Percentiles rank a stretch among this genome's conserved stretches.
Conservation (phyloP, 169 alveolate species). For the Neospora caninum region DNA sequence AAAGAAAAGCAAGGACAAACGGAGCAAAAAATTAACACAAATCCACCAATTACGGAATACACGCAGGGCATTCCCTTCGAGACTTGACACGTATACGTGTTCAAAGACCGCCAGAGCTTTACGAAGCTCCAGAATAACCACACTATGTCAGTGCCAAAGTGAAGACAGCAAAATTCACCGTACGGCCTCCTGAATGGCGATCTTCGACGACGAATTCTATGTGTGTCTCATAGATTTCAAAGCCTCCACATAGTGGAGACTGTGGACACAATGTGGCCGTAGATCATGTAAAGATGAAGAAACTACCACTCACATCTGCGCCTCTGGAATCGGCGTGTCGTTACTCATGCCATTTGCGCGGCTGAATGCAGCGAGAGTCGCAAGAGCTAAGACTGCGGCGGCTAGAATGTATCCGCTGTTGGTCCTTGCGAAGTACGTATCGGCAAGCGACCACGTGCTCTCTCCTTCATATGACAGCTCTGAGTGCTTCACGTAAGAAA, state of each 20-base stretch:
- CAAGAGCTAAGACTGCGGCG: slow-evolving; percentile 36
- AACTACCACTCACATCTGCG: slow-evolving; percentile 27
- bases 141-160: background rate
- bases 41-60: background rate
- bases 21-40: background rate
- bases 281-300: too few species aligned
- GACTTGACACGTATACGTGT: too few species aligned
- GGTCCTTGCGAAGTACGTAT: slow-evolving; percentile 33
- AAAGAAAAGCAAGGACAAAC: background rate
- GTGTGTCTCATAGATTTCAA: too few species aligned
- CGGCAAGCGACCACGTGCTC: slow-evolving; percentile 19
- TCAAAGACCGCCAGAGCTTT: background rate
- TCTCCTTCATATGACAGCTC: background rate
- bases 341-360: slow-evolving; percentile 42
- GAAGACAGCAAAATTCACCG: background rate
- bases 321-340: slow-evolving; percentile 52
- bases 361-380: background rate
- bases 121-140: background rate
- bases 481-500: background rate
- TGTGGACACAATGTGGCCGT: too few species aligned
- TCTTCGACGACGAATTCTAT: too few species aligned
- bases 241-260: too few species aligned
- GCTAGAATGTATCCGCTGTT: slow-evolving; percentile 46
- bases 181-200: too few species aligned
- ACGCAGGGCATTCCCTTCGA: background rate